Base-by-base conservation (phyloP, 768 basidiomycete genomes). In the Macrolepiota albuminosa region DNA sequence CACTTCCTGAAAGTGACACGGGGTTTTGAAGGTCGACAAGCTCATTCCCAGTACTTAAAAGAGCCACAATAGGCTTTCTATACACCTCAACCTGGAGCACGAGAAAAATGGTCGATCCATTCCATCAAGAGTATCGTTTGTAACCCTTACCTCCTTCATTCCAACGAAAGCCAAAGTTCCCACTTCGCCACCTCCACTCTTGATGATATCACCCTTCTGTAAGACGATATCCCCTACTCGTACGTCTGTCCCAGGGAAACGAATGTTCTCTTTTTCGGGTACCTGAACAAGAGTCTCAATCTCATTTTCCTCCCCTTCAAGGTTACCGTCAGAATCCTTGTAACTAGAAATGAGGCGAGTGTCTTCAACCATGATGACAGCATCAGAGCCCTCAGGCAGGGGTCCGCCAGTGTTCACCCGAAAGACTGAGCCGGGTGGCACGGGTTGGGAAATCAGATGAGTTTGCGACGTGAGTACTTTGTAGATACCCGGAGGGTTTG, bases 291-390 rank as follows among this genome's bases (percentile, higher is more conserved):
- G 77, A 0, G 85, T 85, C 66, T 84, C 82, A 1, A 96, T 84
- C 61, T 85, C 81, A 29, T 78, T 75, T 70, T 95, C 93, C 67
- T 95, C 93, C 2, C 77, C 73, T 60, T 79, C 75, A 24, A 60
- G 18, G 37, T 70, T 64, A 18, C 75, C 73, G 21, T 75, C 69
- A 3, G 67, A 65, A 34, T 76, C 76, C 51, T 74, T 70, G 56
- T 72, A 61, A 1, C 82, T 81, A 2, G 84, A 83, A n/a, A 84
- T 76, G 7, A 96, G 78, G 58, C 83, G 81, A 0, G 93, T 95
- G 69, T 95, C 93, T 73, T 96, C 93, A 21, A 96, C 93, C 93
- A 95, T 95, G 71, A 96, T 86, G 2, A 94, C 87, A 0, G 91
- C 76, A 68, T 95, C 87, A 7, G 87, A 72, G 5, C 89, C 92